A percentile compares a stretch with the other conserved stretches of the same genome.
phyloP scores from a whole-genome alignment of 2,329 filamentous ascomycete genomes.

The Catunica adiposa region DNA sequence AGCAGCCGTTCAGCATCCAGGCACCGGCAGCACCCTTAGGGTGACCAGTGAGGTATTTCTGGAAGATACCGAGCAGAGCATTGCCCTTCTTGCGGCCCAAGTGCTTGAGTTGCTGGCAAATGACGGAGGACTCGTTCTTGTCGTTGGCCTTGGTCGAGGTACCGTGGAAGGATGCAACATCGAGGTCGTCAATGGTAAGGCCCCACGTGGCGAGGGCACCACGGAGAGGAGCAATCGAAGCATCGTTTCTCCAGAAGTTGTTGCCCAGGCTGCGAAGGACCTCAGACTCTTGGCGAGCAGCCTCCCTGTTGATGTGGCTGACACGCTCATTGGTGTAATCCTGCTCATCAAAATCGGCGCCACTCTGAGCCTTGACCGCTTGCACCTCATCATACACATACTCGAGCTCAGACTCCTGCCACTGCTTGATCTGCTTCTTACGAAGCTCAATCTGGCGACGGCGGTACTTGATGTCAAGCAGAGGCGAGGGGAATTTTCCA shows the following conservation, averaged over 20 bases:
- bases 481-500: slow-evolving; percentile 83
- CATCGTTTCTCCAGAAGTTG: slow-evolving; percentile 96
- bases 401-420: slow-evolving; percentile 88
- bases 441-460: slow-evolving; percentile 87
- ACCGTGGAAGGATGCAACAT: slow-evolving; percentile 94
- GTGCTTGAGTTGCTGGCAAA: slow-evolving; percentile 90
- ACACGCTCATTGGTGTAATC: slow-evolving; percentile 78
- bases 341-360: slow-evolving; percentile 56
- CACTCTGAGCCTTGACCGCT: slow-evolving; percentile 69
- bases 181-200: slow-evolving; percentile 88
- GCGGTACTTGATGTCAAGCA: slow-evolving; percentile 95
- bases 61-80: slow-evolving; percentile 90
- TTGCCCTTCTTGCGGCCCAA: slow-evolving; percentile 94
- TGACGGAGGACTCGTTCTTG: slow-evolving; percentile 97
- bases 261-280: slow-evolving; percentile 86
- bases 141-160: slow-evolving; percentile 98
- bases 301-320: slow-evolving; percentile 70
- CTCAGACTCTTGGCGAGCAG: slow-evolving; percentile 79
- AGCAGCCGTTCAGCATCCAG: slow-evolving; percentile 98
- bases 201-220: slow-evolving; percentile 96
- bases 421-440: slow-evolving; percentile 85
- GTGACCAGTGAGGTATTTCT: slow-evolving; percentile 97
- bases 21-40: slow-evolving; percentile 98
- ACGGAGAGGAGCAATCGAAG: slow-evolving; percentile 83
- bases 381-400: slow-evolving; percentile 85